Evolutionary conservation across 2,329 filamentous ascomycete genomes (phyloP), one percentile per base, ranked within the genome.

Genomic region (Beauveria australis): DNA sequence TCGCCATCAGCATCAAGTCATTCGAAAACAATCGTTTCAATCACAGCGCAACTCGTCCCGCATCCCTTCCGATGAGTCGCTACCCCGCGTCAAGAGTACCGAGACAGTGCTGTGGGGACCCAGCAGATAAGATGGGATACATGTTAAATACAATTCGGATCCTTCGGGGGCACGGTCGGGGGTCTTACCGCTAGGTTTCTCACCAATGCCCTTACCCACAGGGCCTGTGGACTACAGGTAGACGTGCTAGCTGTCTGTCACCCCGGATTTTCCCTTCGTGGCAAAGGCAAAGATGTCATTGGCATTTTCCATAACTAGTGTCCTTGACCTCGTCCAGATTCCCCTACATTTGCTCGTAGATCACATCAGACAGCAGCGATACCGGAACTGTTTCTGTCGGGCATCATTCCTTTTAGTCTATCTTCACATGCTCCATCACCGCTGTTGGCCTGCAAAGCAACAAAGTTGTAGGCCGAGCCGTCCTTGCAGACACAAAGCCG

Each of bases 211-310:
- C 73, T 88, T 88, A 67, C 83, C 87, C 28, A 94, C 91, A 53
- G 80, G 81, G 62, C 92, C 92, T 66, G 86, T 89, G 70, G 92
- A 82, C 80, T 94, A 95, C 53, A 96, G 83, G 73, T 96, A 92
- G 67, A 96, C 89, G 77, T 92, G 84, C 91, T 91, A 96, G 75
- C 83, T 87, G 67, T 89, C 85, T 61, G 85, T 85, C 73, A 90
- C 82, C 65, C 89, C 89, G n/a, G 80, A 80, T 53, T 78, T 74
- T 80, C 96, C 96, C 81, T 92, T 96, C 64, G 96, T 78, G 51
- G 84, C 89, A 77, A 96, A 95, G 56, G 86, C 85, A 74, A 94
- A 95, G 72, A 96, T 79, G 59, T 88, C 89, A 68, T 86, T 86
- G 69, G 85, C 91, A 70, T 89, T 84, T 75, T 92, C 91, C 73